A percentile compares a stretch with the other conserved stretches of the same genome.
These are phyloP conservation scores for Cercis canadensis DNA, from an alignment of 306 rosid genomes.

Conservation along the genomic window DNA sequence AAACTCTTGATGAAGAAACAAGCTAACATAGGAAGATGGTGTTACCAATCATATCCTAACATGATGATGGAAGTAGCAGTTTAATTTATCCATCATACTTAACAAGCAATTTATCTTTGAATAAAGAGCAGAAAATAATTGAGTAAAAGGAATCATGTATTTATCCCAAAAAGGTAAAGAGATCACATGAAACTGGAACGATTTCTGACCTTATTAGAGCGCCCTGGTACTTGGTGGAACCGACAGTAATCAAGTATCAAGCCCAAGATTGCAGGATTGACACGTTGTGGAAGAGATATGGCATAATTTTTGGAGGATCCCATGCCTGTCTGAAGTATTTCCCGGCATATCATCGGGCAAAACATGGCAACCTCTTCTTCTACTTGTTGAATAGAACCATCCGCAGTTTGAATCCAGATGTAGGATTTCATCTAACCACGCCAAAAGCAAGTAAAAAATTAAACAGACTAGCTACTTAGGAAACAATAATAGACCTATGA, in stretches of 20 bases:
- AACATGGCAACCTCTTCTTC: constrained; percentile 94
- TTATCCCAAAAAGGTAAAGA: constrained; percentile 14
- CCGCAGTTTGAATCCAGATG: constrained; percentile 88
- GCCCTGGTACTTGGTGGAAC: constrained; percentile 86
- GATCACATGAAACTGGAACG: constrained; percentile 24
- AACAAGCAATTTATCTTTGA: constrained; percentile 23
- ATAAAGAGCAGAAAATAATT: background rate
- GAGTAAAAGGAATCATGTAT: constrained; percentile 1
- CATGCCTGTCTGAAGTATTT: constrained; percentile 78
- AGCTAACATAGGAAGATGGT: background rate
- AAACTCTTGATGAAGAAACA: background rate
- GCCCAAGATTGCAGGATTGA: constrained; percentile 78
- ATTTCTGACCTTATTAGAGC: constrained; percentile 74
- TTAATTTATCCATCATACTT: constrained; percentile 1
- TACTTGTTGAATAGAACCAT: constrained; percentile 91
- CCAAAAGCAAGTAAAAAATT: constrained; percentile 29
- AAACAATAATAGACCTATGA: constrained; percentile 16
- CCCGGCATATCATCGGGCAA: constrained; percentile 90
- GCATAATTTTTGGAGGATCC: constrained; percentile 90
- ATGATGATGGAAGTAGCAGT: background rate
- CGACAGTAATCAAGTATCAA: constrained; percentile 84
- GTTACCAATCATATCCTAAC: background rate
- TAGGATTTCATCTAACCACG: constrained; percentile 79
- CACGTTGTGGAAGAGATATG: constrained; percentile 85
- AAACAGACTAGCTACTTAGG: constrained; percentile 19